A percentile compares a stretch with the other conserved stretches of the same genome.
Evolutionary conservation across 106 monocot species (phyloP).

Genomic region (Dendrobium officinale): DNA sequence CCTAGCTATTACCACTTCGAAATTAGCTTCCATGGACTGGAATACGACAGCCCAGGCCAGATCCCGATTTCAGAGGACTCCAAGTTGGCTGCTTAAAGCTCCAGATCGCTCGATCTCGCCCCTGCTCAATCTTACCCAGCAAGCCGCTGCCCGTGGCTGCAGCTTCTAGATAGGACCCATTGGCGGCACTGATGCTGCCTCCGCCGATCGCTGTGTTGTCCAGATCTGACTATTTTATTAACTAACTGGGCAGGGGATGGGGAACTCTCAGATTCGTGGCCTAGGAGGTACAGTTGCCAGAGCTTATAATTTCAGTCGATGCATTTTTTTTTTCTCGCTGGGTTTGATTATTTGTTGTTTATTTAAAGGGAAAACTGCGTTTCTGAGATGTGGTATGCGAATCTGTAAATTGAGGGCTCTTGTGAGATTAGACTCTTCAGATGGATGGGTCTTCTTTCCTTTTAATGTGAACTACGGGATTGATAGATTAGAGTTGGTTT

Average conservation of each 20-base stretch:
- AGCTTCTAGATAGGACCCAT: not conserved
- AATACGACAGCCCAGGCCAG: not conserved
- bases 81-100: not conserved
- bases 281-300: not conserved
- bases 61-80: not conserved
- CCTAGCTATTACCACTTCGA: constrained; percentile 1
- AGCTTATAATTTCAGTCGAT: not conserved
- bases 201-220: not conserved
- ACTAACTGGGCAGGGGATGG: not conserved
- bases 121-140: not conserved
- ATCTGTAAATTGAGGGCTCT: not conserved
- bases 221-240: not conserved
- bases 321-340: not conserved
- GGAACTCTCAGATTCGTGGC: constrained; percentile 1
- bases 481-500: not conserved
- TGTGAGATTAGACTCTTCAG: constrained; percentile 4
- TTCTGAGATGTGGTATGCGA: not conserved
- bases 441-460: not conserved
- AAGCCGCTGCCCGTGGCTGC: not conserved
- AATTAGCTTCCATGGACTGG: not conserved
- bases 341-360: not conserved
- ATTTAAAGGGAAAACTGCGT: not conserved
- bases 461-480: not conserved
- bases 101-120: not conserved
- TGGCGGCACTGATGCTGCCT: not conserved